Evolutionary conservation across 768 basidiomycete species (phyloP).

Genomic region (Tulasnella sp.): DNA sequence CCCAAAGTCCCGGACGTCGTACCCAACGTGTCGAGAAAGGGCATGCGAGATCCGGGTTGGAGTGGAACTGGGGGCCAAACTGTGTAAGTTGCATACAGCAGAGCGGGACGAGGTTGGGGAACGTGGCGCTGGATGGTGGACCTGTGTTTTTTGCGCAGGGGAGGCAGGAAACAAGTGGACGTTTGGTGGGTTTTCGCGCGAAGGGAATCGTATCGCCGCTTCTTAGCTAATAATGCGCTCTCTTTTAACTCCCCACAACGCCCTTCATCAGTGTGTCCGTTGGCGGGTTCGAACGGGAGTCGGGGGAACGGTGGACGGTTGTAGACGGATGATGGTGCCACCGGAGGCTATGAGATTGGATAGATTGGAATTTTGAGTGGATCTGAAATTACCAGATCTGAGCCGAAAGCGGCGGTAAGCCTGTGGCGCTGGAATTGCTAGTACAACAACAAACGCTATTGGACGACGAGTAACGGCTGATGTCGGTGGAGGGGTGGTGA

Average conservation of each 20-base stretch:
- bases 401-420: background rate
- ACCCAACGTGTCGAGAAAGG: background rate
- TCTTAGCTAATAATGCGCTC: background rate
- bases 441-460: background rate
- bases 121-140: background rate
- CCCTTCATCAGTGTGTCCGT: background rate
- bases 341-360: background rate
- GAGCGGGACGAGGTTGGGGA: background rate
- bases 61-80: background rate
- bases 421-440: background rate
- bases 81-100: constrained; percentile 4
- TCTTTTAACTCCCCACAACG: background rate
- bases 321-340: too few relatives aligned
- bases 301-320: background rate
- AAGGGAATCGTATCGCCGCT: background rate
- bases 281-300: background rate
- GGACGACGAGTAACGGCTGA: background rate
- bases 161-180: too few relatives aligned
- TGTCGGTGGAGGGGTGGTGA: background rate
- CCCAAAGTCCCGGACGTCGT: background rate
- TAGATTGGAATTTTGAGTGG: background rate
- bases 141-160: constrained; percentile 4
- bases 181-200: background rate
- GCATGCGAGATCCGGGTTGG: background rate
- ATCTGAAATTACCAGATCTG: background rate